These are phyloP conservation scores for Entonaema liquescens DNA, from an alignment of 495 filamentous ascomycete genomes.

Conservation along the genomic window DNA sequence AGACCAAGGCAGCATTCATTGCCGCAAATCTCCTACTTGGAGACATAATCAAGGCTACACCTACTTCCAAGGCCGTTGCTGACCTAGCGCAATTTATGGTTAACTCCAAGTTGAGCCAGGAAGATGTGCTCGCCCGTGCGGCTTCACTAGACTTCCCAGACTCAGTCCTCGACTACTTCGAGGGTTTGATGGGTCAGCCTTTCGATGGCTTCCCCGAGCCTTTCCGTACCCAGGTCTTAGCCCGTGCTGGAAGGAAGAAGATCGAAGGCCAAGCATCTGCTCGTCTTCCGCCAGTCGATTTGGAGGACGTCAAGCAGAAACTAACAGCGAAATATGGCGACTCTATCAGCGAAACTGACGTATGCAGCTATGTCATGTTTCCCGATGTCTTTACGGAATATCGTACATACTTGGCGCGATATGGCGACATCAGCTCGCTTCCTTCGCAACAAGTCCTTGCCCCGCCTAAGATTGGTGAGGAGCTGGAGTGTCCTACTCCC, in stretches of 20 bases:
- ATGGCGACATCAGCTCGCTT: not conserved
- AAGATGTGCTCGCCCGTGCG: not conserved
- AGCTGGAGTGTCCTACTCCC: not conserved
- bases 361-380: not conserved
- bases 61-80: not conserved
- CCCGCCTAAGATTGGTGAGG: not conserved
- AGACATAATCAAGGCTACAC: not conserved
- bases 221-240: not conserved
- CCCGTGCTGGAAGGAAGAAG: not conserved
- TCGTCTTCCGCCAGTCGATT: not conserved
- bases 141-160: not conserved
- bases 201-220: not conserved
- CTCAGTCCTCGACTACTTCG: not conserved
- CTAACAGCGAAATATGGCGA: not conserved
- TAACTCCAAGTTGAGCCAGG: not conserved
- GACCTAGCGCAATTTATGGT: not conserved
- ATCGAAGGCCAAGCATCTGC: not conserved
- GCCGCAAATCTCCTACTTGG: not conserved
- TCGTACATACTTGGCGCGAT: not conserved
- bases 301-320: not conserved
- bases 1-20: not conserved
- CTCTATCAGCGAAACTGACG: not conserved
- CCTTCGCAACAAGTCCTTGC: not conserved
- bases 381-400: not conserved
- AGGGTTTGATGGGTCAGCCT: not conserved